Evolutionary conservation across 2,329 filamentous ascomycete genomes (phyloP).

Genomic region (Hypomyces rosellus): DNA sequence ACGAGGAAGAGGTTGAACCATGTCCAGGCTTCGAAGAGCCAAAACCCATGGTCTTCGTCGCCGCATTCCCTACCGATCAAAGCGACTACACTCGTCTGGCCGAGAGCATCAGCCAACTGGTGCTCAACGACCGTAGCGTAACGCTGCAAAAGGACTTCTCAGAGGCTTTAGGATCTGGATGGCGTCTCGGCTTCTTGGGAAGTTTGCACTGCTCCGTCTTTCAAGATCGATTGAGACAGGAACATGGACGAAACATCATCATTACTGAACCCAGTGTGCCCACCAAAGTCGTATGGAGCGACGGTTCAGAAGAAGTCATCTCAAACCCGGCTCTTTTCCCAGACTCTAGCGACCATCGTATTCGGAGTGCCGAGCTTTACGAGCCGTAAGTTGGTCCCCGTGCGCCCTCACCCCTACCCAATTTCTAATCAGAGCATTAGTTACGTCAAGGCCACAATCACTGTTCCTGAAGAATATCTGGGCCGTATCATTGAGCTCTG

Average conservation of each 20-base stretch:
- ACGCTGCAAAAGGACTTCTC: conserved; percentile 92
- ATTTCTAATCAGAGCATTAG: conserved; percentile 15
- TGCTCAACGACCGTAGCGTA: conserved; percentile 91
- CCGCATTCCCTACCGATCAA: conserved; percentile 90
- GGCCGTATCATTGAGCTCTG: conserved; percentile 94
- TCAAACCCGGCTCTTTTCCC: conserved; percentile 87
- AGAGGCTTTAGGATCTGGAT: conserved; percentile 87
- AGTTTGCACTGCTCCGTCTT: conserved; percentile 99
- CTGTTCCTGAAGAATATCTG: conserved; percentile 87
- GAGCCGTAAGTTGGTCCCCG: conserved; percentile 41
- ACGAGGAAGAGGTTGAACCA: conserved; percentile 68
- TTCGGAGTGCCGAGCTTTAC: conserved; percentile 38
- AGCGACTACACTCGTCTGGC: conserved; percentile 79
- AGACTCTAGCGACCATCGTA: conserved; percentile 48
- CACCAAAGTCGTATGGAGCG: conserved; percentile 73
- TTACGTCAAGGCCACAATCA: conserved; percentile 78
- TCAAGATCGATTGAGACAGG: conserved; percentile 87
- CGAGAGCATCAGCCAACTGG: conserved; percentile 89
- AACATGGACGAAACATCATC: conserved; percentile 91
- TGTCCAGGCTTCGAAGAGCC: conserved; percentile 94
- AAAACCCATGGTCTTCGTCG: conserved; percentile 98
- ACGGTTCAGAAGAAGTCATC: conserved; percentile 72
- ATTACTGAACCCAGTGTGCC: conserved; percentile 95
- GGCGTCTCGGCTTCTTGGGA: conserved; percentile 91
- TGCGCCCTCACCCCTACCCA: neutral